These are phyloP conservation scores for Nemania sp. DNA, from an alignment of 2,329 filamentous ascomycete species.

Conservation along the genomic window DNA sequence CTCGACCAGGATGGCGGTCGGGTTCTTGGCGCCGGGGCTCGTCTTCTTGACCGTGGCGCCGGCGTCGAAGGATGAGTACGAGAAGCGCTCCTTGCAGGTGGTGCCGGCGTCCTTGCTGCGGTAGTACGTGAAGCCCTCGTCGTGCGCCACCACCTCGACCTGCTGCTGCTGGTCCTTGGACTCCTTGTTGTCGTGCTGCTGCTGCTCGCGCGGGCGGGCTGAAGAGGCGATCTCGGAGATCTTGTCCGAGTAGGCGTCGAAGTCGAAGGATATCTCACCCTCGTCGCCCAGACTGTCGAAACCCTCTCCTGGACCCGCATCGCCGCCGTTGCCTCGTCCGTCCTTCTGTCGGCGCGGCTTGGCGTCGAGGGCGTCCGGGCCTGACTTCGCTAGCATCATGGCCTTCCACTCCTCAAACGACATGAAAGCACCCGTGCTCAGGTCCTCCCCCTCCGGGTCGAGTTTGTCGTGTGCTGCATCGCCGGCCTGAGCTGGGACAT, in stretches of 20 bases:
- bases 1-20: conserved; percentile 89
- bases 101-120: conserved; percentile 94
- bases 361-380: conserved; percentile 77
- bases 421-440: conserved; percentile 76
- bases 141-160: conserved; percentile 60
- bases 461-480: conserved; percentile 59
- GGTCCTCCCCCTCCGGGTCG: conserved; percentile 72
- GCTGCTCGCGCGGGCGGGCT: conserved; percentile 43
- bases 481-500: conserved; percentile 36
- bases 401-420: conserved; percentile 99
- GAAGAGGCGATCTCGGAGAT: conserved; percentile 58
- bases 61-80: conserved; percentile 97
- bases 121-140: conserved; percentile 65
- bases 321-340: conserved; percentile 61
- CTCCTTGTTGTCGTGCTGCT: conserved; percentile 45
- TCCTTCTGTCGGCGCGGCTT: conserved; percentile 70
- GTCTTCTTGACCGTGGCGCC: conserved; percentile 94
- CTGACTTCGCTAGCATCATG: conserved; percentile 86
- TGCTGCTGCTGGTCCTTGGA: conserved; percentile 51
- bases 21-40: conserved; percentile 85
- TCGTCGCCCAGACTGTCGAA: conserved; percentile 88
- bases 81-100: conserved; percentile 97
- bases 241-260: conserved; percentile 62
- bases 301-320: conserved; percentile 69
- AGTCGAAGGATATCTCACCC: conserved; percentile 77